Evolutionary conservation across 768 basidiomycete genomes (phyloP).

Genomic region (Suillus luteus): DNA sequence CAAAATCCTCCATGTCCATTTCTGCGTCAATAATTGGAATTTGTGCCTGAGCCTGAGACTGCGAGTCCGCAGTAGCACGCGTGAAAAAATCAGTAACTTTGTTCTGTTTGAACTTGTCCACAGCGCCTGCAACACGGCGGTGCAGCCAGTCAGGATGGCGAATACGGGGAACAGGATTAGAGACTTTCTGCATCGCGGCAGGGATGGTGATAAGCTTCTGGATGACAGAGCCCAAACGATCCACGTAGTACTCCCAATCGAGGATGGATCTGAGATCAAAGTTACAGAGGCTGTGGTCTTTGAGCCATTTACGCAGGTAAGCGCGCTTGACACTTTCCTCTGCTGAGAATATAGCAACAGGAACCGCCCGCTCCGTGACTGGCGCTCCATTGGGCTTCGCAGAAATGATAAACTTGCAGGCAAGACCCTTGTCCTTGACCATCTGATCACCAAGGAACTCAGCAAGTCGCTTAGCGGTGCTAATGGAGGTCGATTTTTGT

Average conservation of each 20-base stretch:
- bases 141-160: conserved; percentile 98
- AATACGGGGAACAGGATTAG: conserved; percentile 95
- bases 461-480: conserved; percentile 90
- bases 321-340: conserved; percentile 88
- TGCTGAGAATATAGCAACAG: conserved; percentile 96
- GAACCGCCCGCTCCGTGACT: conserved; percentile 95
- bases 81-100: conserved; percentile 95
- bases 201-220: conserved; percentile 99
- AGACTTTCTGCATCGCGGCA: conserved; percentile 95
- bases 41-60: conserved; percentile 20
- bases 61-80: conserved; percentile 2
- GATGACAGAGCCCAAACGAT: conserved; percentile 94
- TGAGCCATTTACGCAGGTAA: conserved; percentile 96
- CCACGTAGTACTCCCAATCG: conserved; percentile 99
- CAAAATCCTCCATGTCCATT: conserved; percentile 70
- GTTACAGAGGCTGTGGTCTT: conserved; percentile 81
- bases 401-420: conserved; percentile 99
- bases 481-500: conserved; percentile 98
- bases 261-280: conserved; percentile 94
- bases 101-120: conserved; percentile 98
- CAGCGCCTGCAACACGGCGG: conserved; percentile 81
- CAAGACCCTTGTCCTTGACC: conserved; percentile 99
- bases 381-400: conserved; percentile 90
- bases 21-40: conserved; percentile 15
- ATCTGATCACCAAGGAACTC: conserved; percentile 98